phyloP scores from a whole-genome alignment of 768 basidiomycete genomes.

The Exsudoporus frostii region DNA sequence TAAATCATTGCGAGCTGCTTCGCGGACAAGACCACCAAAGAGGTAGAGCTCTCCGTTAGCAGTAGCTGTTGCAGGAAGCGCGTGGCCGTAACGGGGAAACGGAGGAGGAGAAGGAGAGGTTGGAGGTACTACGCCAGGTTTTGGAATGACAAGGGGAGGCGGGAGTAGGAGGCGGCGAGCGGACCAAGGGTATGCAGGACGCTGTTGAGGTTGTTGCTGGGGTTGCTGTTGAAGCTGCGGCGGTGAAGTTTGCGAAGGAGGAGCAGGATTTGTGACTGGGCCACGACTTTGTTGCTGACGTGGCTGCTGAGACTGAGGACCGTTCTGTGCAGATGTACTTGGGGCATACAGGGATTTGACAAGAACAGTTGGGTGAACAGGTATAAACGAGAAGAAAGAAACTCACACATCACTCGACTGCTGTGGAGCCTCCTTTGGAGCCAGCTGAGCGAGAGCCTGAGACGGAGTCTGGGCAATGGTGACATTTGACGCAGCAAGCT shows the following conservation, averaged over 20 bases:
- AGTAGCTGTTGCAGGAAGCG: slow-evolving; percentile 76
- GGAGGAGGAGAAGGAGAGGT: slow-evolving; percentile 77
- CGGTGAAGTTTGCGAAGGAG: slow-evolving; percentile 30
- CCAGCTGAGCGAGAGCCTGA: slow-evolving; percentile 63
- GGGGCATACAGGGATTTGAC: neutral
- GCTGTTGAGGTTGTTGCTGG: slow-evolving; percentile 36
- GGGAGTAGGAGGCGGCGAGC: slow-evolving; percentile 68
- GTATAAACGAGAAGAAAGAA: slow-evolving; percentile 1
- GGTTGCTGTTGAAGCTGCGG: slow-evolving; percentile 34
- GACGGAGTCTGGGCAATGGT: slow-evolving; percentile 61
- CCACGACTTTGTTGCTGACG: slow-evolving; percentile 37
- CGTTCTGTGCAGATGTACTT: slow-evolving; percentile 22
- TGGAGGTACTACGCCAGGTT: slow-evolving; percentile 61
- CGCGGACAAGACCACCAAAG: slow-evolving; percentile 94
- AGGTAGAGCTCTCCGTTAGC: slow-evolving; percentile 89
- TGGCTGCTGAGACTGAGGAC: slow-evolving; percentile 33
- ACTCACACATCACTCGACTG: slow-evolving; percentile 39
- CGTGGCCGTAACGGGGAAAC: slow-evolving; percentile 95
- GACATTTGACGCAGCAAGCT: slow-evolving; percentile 44
- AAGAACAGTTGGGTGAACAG: slow-evolving; percentile 3
- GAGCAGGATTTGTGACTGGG: slow-evolving; percentile 26
- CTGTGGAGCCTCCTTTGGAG: slow-evolving; percentile 29
- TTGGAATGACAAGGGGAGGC: slow-evolving; percentile 61
- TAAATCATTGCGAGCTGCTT: slow-evolving; percentile 86
- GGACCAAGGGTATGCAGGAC: slow-evolving; percentile 81